Percentiles rank a stretch among this genome's conserved stretches.
These are phyloP conservation scores for Suillus bovinus DNA, from an alignment of 768 basidiomycete genomes.

Conservation along the genomic window DNA sequence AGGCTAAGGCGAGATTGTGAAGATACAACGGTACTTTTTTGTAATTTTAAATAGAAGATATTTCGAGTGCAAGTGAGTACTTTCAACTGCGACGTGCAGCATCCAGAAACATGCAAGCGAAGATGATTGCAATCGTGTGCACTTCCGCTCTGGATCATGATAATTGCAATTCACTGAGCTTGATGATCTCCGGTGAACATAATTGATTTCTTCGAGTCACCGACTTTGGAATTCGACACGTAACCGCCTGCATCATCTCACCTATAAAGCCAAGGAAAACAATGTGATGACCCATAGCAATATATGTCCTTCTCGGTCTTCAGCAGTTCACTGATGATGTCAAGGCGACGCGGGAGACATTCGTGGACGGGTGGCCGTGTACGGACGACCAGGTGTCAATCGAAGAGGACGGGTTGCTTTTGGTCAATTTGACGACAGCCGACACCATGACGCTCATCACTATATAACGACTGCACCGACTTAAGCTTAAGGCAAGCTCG, in stretches of 20 bases:
- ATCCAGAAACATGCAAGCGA: too few species aligned
- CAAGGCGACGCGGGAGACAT: slow-evolving; percentile 59
- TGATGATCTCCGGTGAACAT: background rate
- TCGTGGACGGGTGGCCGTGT: slow-evolving; percentile 63
- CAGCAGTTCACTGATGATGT: too few species aligned
- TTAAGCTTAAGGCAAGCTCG: slow-evolving; percentile 54
- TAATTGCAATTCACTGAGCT: background rate
- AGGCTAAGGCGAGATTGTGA: slow-evolving; percentile 20
- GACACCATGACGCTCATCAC: background rate
- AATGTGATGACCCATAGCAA: too few species aligned
- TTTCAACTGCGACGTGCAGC: background rate
- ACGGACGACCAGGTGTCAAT: slow-evolving; percentile 66
- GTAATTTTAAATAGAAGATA: background rate
- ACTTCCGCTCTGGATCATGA: background rate
- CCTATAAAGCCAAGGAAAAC: too few species aligned
- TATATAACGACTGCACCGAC: slow-evolving; percentile 52
- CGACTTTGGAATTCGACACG: too few species aligned
- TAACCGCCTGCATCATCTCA: too few species aligned
- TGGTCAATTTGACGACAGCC: slow-evolving; percentile 30
- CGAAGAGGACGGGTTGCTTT: slow-evolving; percentile 57
- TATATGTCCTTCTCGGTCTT: too few species aligned
- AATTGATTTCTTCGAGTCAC: background rate
- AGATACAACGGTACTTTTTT: too few species aligned
- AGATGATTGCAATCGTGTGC: background rate
- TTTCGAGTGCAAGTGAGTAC: background rate